Evolutionary conservation across 1,284 basidiomycete species (phyloP).

Genomic region (Amylostereum areolatum): DNA sequence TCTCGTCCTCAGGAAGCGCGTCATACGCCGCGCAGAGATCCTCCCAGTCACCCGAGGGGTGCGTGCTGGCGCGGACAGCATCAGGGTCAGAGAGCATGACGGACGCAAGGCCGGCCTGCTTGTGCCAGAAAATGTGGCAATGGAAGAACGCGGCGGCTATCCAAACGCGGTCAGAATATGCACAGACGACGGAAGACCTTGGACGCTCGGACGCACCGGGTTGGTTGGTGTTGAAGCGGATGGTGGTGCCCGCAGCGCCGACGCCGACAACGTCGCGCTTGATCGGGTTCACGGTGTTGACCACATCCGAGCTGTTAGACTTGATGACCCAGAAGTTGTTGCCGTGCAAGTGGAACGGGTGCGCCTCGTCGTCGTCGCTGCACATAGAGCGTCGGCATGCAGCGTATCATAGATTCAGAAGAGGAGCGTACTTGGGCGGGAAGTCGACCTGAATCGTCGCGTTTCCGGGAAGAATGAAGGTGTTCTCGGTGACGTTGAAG

Average conservation of each 20-base stretch:
- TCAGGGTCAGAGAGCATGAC: not conserved
- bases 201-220: not conserved
- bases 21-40: not conserved
- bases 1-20: not conserved
- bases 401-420: not conserved
- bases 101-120: not conserved
- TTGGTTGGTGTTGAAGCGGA: not conserved
- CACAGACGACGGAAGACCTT: not conserved
- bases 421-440: not conserved
- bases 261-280: not conserved
- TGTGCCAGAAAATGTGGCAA: not conserved
- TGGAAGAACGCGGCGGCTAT: not conserved
- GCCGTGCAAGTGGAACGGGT: constrained; percentile 1
- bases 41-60: not conserved
- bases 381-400: not conserved
- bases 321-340: not conserved
- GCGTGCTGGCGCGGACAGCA: not conserved
- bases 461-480: constrained; percentile 21
- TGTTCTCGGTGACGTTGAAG: constrained; percentile 24
- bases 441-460: constrained; percentile 19
- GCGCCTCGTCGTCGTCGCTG: not conserved
- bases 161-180: not conserved
- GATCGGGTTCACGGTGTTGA: not conserved
- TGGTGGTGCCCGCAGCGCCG: not conserved
- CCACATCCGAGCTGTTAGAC: not conserved